Evolutionary conservation across 495 filamentous ascomycete genomes (phyloP), one percentile per base, ranked within the genome.

Genomic region (Hypoxylon fragiforme): DNA sequence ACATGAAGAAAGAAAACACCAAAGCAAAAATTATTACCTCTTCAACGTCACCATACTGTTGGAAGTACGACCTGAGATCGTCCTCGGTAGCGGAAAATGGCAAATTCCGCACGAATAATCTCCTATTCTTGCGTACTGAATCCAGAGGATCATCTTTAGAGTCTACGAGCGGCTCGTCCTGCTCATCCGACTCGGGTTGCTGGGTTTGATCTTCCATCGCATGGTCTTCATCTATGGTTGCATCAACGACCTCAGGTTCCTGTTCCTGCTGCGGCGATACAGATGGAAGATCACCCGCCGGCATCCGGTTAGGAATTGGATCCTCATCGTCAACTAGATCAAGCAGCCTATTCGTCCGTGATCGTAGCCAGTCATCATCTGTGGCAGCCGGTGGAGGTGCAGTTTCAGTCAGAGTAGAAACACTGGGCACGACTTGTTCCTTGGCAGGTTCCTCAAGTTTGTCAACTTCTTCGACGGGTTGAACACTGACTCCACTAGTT

Each of bases 301-400:
- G 57, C 12, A 49, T 54, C 30, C 51, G n/a, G 2, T 54, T 12
- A 52, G 73, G 64, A 0, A 53, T 53, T 3, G 71, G 55, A 38
- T 79, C 78, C 35, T 80, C 74, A 1, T 74, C 77, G 43, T 92
- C 90, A 15, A 89, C 75, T 15, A 97, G 73, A 64, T 91, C 95
- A 28, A 97, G 77, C 38, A 97, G 71, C 57, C 95, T 83, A 68
- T 85, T 97, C n/a, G 91, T 97, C 57, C 89, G 86, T 32, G 89
- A 95, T 32, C 94, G 85, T 41, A 96, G 77, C 94, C 94, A 99
- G 66, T 99, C 94, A 37, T 82, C 80, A 67, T 98, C 95, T 8
- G 86, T 85, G 15, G 81, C 76, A 41, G 72, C 64, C 9, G 44
- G 57, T 13, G 15, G 24, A 3, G 44, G 15, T 1, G 36, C 22